Conservation (phyloP, 208 protist genomes). For the Blastocrithidia nonstop region DNA sequence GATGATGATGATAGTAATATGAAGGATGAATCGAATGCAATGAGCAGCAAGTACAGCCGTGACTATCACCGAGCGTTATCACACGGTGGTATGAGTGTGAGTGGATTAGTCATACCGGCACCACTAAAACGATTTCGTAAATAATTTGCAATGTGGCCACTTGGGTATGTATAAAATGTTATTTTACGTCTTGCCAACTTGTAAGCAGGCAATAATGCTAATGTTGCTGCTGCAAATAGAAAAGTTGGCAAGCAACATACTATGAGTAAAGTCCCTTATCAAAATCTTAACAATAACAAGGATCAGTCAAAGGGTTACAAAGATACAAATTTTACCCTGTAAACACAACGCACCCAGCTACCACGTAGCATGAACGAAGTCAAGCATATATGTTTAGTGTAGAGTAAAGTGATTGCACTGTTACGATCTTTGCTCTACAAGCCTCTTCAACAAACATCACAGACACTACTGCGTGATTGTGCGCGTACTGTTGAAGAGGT, state of each 20-base stretch:
- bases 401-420: conserved; percentile 44
- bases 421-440: conserved; percentile 60
- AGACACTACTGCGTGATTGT: conserved; percentile 50
- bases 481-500: conserved; percentile 73
- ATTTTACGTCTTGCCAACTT: background rate
- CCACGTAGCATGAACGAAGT: conserved; percentile 27
- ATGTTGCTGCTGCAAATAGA: no score
- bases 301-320: no score
- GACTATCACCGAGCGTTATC: background rate
- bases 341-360: no score
- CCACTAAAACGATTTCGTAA: conserved; percentile 46
- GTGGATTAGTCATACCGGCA: conserved; percentile 38
- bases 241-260: no score
- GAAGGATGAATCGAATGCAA: conserved; percentile 1
- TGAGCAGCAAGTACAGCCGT: background rate
- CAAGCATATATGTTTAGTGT: conserved; percentile 31
- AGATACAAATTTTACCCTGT: no score
- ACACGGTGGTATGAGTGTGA: conserved; percentile 10
- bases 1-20: background rate
- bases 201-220: background rate
- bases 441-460: conserved; percentile 42
- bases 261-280: no score
- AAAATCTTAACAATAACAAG: no score
- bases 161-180: conserved; percentile 22
- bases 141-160: conserved; percentile 60